A percentile compares a stretch with the other conserved stretches of the same genome.
Evolutionary conservation across 176 grass and related monocot genomes (phyloP).

Genomic region (Zoysia japonica): DNA sequence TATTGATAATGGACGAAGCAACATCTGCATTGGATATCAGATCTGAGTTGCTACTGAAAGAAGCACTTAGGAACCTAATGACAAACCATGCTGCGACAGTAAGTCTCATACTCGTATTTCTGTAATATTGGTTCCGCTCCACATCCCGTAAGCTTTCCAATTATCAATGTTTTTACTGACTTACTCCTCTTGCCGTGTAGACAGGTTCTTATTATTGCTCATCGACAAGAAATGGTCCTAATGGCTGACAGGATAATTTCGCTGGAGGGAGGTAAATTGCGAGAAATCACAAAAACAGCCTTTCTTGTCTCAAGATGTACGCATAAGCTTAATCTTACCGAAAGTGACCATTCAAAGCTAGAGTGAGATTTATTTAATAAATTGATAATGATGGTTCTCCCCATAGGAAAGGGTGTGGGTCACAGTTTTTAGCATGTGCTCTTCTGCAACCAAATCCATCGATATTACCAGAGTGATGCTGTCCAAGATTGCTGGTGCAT

Average conservation of each 20-base stretch:
- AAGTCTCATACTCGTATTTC: not conserved
- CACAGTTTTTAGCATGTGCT: not conserved
- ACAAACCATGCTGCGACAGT: constrained; percentile 48
- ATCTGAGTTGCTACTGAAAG: constrained; percentile 68
- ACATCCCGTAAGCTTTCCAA: not conserved
- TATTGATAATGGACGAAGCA: constrained; percentile 83
- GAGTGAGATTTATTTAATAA: not conserved
- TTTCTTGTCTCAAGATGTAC: constrained; percentile 48
- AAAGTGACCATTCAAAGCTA: constrained; percentile 15
- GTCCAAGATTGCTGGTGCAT: no score
- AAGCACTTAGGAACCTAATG: constrained; percentile 60
- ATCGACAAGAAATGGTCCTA: constrained; percentile 66
- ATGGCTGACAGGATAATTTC: constrained; percentile 76
- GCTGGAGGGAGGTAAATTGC: constrained; percentile 52
- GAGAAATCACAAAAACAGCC: constrained; percentile 47
- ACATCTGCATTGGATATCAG: constrained; percentile 78
- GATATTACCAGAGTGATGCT: not conserved
- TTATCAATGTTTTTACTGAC: constrained; percentile 19
- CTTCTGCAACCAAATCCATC: not conserved
- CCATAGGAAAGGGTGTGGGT: not conserved
- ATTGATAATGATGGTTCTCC: not conserved
- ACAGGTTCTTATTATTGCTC: constrained; percentile 71
- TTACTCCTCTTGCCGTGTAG: not conserved
- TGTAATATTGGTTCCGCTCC: not conserved
- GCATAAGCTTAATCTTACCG: constrained; percentile 4